Evolutionary conservation across 2,329 filamentous ascomycete genomes (phyloP).

Genomic region (Acephala macrosclerotiorum): DNA sequence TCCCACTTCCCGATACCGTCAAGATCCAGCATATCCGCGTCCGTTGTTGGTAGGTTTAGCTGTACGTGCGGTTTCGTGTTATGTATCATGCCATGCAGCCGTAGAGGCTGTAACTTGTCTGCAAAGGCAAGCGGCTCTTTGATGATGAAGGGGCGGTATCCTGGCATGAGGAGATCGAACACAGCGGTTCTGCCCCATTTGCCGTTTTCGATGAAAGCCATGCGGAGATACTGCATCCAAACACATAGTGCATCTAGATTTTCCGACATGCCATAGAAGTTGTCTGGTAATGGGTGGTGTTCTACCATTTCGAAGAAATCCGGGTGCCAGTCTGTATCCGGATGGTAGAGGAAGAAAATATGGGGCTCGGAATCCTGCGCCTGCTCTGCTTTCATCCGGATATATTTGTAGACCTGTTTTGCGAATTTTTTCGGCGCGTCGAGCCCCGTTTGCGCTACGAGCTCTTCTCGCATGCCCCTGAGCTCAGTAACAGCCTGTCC

Average conservation of each 20-base stretch:
- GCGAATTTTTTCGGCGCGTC: conserved; percentile 27
- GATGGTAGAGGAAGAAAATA: conserved; percentile 51
- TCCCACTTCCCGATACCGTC: conserved; percentile 13
- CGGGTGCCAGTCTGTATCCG: conserved; percentile 52
- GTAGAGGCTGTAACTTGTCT: conserved; percentile 48
- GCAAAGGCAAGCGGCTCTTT: conserved; percentile 47
- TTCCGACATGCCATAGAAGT: conserved; percentile 51
- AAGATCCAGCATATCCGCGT: conserved; percentile 2
- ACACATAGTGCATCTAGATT: conserved; percentile 50
- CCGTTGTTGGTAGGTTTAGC: conserved; percentile 45
- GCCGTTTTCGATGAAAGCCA: conserved; percentile 11
- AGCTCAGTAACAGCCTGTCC: conserved; percentile 2
- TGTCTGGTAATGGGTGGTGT: conserved; percentile 44
- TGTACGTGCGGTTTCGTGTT: conserved; percentile 49
- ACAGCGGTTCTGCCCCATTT: conserved; percentile 37
- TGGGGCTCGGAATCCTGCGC: conserved; percentile 39
- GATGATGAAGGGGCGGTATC: conserved; percentile 49
- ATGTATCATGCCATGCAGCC: conserved; percentile 50
- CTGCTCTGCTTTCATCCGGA: conserved; percentile 21
- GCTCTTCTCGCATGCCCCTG: conserved; percentile 14
- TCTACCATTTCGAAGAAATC: conserved; percentile 49
- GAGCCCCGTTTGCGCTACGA: conserved; percentile 27
- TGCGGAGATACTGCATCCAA: conserved; percentile 45
- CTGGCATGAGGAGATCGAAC: conserved; percentile 50
- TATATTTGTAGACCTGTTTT: conserved; percentile 27